Conservation (phyloP, 1,284 basidiomycete species). For the Trametes pubescens region DNA sequence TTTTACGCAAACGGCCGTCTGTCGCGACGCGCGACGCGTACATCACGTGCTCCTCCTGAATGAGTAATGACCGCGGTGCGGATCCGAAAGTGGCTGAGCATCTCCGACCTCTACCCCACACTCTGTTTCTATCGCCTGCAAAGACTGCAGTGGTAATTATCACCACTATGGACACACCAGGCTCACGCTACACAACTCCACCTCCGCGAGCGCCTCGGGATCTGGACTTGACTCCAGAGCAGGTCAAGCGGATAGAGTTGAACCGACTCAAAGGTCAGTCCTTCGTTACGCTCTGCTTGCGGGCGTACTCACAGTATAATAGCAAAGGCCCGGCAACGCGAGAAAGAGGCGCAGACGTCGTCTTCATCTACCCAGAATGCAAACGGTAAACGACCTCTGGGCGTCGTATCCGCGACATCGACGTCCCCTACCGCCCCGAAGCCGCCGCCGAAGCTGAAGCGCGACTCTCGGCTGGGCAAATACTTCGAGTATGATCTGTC, state of each 20-base stretch:
- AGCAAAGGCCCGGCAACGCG: conserved; percentile 49
- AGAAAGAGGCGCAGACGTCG: conserved; percentile 55
- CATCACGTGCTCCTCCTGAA: background rate
- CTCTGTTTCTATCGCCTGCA: background rate
- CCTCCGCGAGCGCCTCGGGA: conserved; percentile 37
- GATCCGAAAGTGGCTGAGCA: conserved; percentile 1
- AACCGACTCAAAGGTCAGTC: conserved; percentile 50
- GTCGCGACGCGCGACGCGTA: background rate
- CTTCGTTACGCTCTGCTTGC: conserved; percentile 39
- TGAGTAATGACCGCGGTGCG: background rate
- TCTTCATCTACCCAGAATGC: conserved; percentile 51
- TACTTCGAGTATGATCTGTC: conserved; percentile 98
- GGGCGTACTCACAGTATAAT: conserved; percentile 67
- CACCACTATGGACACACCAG: conserved; percentile 18
- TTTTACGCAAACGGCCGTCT: too few relatives aligned
- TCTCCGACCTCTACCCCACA: background rate
- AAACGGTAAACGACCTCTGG: conserved; percentile 46
- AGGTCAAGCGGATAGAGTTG: conserved; percentile 50
- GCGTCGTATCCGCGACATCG: conserved; percentile 56
- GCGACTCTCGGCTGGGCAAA: conserved; percentile 79
- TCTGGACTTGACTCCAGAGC: conserved; percentile 47
- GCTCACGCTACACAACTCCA: conserved; percentile 36
- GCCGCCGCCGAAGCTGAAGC: conserved; percentile 61
- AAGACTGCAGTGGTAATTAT: background rate
- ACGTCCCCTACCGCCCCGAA: conserved; percentile 66